phyloP scores from a whole-genome alignment of 1,284 basidiomycete species.

The Sporisorium graminicola region DNA sequence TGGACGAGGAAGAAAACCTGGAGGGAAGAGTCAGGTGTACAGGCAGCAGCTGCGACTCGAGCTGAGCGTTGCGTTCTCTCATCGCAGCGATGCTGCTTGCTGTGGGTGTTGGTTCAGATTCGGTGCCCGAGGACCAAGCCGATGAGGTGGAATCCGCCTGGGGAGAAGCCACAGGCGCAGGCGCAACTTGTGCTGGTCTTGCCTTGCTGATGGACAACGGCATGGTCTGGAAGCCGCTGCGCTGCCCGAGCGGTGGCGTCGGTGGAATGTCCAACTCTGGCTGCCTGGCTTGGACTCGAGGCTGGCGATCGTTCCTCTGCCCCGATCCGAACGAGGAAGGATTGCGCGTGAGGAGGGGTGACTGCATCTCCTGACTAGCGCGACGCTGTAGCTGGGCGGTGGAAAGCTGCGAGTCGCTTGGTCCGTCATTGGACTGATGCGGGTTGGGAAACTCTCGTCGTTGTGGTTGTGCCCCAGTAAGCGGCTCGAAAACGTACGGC shows the following conservation, averaged over 20 bases:
- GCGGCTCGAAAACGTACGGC: constrained; percentile 34
- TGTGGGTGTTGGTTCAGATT: constrained; percentile 52
- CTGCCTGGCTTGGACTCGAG: background rate
- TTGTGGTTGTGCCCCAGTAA: background rate
- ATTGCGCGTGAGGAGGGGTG: constrained; percentile 12
- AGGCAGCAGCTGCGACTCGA: constrained; percentile 33
- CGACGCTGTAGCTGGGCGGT: constrained; percentile 41
- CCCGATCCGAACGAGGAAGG: constrained; percentile 7
- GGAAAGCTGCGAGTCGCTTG: constrained; percentile 33
- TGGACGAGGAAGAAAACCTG: constrained; percentile 20
- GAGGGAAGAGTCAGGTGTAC: constrained; percentile 41
- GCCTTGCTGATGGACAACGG: constrained; percentile 33
- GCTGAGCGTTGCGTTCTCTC: constrained; percentile 26
- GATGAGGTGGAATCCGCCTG: constrained; percentile 16
- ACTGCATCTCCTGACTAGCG: constrained; percentile 29
- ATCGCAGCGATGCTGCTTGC: constrained; percentile 53
- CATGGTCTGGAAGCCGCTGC: constrained; percentile 24
- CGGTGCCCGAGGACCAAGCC: constrained; percentile 43
- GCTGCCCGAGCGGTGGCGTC: constrained; percentile 36
- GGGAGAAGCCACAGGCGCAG: constrained; percentile 1
- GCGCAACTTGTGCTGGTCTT: constrained; percentile 2
- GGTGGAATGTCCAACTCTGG: constrained; percentile 25
- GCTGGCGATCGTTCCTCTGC: constrained; percentile 6
- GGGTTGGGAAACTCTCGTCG: constrained; percentile 34
- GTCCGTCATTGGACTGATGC: constrained; percentile 1